phyloP scores from a whole-genome alignment of 495 filamentous ascomycete species.

The Schizothecium vesticola region DNA sequence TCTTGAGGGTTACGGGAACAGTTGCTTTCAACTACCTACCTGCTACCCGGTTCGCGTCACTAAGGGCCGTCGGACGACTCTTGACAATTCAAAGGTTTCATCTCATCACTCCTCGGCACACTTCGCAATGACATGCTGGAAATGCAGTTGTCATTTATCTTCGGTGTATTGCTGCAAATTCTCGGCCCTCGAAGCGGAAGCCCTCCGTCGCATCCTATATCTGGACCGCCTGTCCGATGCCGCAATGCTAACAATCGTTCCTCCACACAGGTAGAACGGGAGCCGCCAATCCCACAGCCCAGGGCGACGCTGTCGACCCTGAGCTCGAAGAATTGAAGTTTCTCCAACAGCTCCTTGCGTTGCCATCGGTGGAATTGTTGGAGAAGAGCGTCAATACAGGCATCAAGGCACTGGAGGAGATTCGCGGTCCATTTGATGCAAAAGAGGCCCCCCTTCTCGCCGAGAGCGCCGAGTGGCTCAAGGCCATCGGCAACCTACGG shows the following conservation, averaged over 20 bases:
- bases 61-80: too few species aligned
- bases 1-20: too few species aligned
- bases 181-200: background rate
- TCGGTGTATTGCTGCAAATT: background rate
- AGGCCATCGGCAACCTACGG: conserved; percentile 34
- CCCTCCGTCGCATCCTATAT: background rate
- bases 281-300: background rate
- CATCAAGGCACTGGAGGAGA: conserved; percentile 19
- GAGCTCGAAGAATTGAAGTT: conserved; percentile 1
- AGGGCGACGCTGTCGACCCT: background rate
- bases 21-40: too few species aligned
- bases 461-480: conserved; percentile 34
- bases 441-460: conserved; percentile 1
- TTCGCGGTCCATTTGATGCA: conserved; percentile 16
- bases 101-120: too few species aligned
- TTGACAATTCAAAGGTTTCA: too few species aligned
- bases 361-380: conserved; percentile 18
- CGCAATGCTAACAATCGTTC: background rate
- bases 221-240: background rate
- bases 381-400: conserved; percentile 28
- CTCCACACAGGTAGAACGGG: background rate
- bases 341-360: conserved; percentile 19
- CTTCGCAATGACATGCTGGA: background rate
- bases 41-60: background rate
- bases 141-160: background rate